A percentile compares a stretch with the other conserved stretches of the same genome.
phyloP scores from a whole-genome alignment of 371 early-diverging fungal species.

The Mortierella sp. region DNA sequence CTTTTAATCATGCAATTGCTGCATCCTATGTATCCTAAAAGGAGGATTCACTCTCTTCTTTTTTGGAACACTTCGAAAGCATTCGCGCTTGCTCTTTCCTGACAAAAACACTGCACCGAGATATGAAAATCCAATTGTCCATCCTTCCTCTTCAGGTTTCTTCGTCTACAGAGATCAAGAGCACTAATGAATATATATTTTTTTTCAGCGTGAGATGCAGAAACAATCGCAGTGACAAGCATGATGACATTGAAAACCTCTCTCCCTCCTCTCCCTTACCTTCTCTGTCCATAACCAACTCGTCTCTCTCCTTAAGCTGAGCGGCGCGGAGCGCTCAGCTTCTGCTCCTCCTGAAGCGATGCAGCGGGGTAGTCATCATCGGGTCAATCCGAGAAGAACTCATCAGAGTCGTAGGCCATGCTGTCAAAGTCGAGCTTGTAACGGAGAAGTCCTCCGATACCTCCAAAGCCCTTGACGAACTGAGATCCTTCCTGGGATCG shows the following conservation, averaged over 20 bases:
- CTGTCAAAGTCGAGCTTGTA: constrained; percentile 93
- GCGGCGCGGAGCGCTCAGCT: constrained; percentile 45
- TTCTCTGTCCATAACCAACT: constrained; percentile 32
- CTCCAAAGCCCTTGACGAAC: constrained; percentile 99
- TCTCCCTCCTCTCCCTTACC: constrained; percentile 23
- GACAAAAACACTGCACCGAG: too few relatives aligned
- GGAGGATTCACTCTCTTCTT: too few relatives aligned
- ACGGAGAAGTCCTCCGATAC: constrained; percentile 98
- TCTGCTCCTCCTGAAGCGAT: constrained; percentile 59
- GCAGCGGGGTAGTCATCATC: constrained; percentile 59
- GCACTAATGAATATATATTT: not conserved
- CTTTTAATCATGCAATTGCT: too few relatives aligned
- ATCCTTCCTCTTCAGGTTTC: not conserved
- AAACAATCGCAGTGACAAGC: not conserved
- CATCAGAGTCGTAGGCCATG: constrained; percentile 59
- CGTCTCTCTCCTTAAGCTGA: constrained; percentile 44
- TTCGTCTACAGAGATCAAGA: not conserved
- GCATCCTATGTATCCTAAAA: too few relatives aligned
- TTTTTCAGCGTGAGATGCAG: too few relatives aligned
- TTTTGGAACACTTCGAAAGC: too few relatives aligned
- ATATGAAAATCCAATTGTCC: too few relatives aligned
- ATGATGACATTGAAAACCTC: not conserved
- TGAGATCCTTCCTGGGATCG: constrained; percentile 98
- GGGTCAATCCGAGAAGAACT: constrained; percentile 61
- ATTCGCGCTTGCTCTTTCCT: too few relatives aligned